phyloP scores from a whole-genome alignment of 345 rosid species.

The Lepidium aucheri region DNA sequence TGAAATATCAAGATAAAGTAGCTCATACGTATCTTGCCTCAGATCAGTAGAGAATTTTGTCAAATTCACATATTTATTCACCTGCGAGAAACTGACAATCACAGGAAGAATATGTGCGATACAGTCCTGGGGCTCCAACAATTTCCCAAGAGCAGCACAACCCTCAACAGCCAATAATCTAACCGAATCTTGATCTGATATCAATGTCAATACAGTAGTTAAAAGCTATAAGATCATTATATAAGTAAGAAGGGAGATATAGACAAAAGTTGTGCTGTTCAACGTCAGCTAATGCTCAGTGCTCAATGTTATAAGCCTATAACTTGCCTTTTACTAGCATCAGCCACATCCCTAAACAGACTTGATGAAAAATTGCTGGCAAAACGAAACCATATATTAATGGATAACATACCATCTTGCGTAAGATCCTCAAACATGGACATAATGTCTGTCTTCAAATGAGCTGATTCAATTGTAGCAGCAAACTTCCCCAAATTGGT shows the following conservation, averaged over 20 bases:
- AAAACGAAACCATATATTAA: neutral
- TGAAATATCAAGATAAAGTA: neutral
- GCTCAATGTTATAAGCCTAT: neutral
- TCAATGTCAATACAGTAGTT: neutral
- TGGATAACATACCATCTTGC: constrained; percentile 47
- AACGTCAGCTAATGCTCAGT: neutral
- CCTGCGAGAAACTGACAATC: constrained; percentile 94
- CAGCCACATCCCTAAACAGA: neutral
- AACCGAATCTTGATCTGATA: constrained; percentile 93
- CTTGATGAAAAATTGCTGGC: neutral
- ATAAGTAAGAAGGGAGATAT: neutral
- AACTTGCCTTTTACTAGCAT: neutral
- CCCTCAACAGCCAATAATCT: constrained; percentile 94
- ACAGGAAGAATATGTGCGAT: constrained; percentile 83
- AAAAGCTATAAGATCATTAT: neutral
- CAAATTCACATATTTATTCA: constrained; percentile 11
- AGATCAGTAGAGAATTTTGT: neutral
- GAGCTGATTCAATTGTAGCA: constrained; percentile 62
- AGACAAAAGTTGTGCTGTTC: neutral
- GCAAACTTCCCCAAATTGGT: constrained; percentile 74
- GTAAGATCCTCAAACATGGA: constrained; percentile 72
- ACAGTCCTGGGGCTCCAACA: constrained; percentile 94
- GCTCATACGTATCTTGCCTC: neutral
- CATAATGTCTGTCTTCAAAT: constrained; percentile 63
- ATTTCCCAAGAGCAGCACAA: constrained; percentile 92